Evolutionary conservation across 2,329 filamentous ascomycete species (phyloP), one percentile per base, ranked within the genome.

Genomic region (Colletotrichum liaoningense): DNA sequence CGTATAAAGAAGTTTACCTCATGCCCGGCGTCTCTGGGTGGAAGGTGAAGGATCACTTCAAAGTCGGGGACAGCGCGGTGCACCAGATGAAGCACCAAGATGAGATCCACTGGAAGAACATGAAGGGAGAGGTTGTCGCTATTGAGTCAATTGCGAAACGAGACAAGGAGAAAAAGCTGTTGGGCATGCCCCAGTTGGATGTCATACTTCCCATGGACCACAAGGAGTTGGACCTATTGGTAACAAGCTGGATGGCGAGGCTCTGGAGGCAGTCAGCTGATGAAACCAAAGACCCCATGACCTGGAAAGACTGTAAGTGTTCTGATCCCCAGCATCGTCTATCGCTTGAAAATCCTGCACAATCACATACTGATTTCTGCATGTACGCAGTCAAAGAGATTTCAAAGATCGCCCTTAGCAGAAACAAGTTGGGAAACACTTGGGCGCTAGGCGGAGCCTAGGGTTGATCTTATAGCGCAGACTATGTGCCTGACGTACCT

Each of bases 201-300:
- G 75, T 81, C 5, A 77, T 77, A 35, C 54, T 52, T 0, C 60
- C 19, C 0, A 57, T 80, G 22, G 73, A 76, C 1, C 78, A 79
- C n/a, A 81, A 77, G 58, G 38, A 76, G 9, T 69, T 80, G 46
- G 80, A 81, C 73, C 63, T 81, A 1, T 52, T 81, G 14, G 78
- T 81, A 0, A 68, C 78, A 0, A 79, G 78, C 9, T 81, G 79
- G 79, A 77, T 77, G 63, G 78, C 79, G 2, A 71, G 79, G 5
- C 26, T 80, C 4, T 81, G 79, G 79, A 78, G 75, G 12, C 77
- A 80, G 58, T 76, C 78, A 0, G 68, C 74, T 52, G 75, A 73
- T 3, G 76, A 79, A n/a, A 56, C 75, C 19, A 76, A 75, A n/a
- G 75, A 78, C 14, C 69, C 77, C 1, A 59, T 78, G 58, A 75